These are phyloP conservation scores for Gyrodon lividus DNA, from an alignment of 768 basidiomycete species.

Conservation along the genomic window DNA sequence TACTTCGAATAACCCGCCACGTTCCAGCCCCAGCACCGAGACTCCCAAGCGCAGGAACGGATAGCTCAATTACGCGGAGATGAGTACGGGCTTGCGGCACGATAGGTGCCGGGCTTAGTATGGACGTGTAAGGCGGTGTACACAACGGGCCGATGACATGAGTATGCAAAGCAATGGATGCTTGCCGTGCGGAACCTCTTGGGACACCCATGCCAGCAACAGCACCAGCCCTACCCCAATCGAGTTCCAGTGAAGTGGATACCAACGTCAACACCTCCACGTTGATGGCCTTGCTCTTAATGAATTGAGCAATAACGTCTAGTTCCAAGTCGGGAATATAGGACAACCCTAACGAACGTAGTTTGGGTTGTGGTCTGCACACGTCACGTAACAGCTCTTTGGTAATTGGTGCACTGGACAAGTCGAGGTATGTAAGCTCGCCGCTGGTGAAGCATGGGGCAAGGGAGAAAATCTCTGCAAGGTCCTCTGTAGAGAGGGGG, in stretches of 20 bases:
- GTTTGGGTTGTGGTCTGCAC: conserved; percentile 62
- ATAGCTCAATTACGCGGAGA: conserved; percentile 85
- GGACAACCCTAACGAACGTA: conserved; percentile 89
- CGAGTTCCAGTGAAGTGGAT: conserved; percentile 73
- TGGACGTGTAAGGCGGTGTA: conserved; percentile 73
- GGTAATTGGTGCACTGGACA: conserved; percentile 81
- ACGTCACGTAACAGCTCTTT: conserved; percentile 45
- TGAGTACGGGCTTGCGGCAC: conserved; percentile 53
- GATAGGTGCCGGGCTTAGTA: conserved; percentile 35
- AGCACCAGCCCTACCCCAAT: conserved; percentile 45
- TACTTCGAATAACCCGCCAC: conserved; percentile 89
- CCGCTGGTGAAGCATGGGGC: conserved; percentile 83
- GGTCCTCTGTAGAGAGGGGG: conserved; percentile 64
- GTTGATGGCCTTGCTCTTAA: conserved; percentile 63
- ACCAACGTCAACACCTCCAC: conserved; percentile 87
- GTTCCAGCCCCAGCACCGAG: conserved; percentile 78
- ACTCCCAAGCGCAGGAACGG: conserved; percentile 63
- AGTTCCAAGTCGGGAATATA: conserved; percentile 76
- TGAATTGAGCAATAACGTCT: conserved; percentile 62
- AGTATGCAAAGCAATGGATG: conserved; percentile 74
- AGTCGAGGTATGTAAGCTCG: conserved; percentile 80
- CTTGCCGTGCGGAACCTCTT: conserved; percentile 56
- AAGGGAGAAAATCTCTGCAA: conserved; percentile 59
- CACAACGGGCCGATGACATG: conserved; percentile 79
- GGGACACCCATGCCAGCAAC: conserved; percentile 27